A percentile compares a stretch with the other conserved stretches of the same genome.
These are phyloP conservation scores for Stephania japonica DNA, from an alignment of 164 flowering plant genomes.

Conservation along the genomic window DNA sequence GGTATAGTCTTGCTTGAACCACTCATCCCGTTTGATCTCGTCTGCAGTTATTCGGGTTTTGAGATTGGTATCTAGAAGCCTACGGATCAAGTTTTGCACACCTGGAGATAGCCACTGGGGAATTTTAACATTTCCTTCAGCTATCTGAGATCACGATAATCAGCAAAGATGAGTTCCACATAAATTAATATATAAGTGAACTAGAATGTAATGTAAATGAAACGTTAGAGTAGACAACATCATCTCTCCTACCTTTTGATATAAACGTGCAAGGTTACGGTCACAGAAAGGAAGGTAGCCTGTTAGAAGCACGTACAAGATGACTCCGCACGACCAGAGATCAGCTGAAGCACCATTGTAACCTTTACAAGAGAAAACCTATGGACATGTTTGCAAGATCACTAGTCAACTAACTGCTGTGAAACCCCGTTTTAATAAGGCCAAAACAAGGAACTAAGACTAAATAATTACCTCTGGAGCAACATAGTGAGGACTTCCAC, in stretches of 20 bases:
- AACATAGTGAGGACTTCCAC: slow-evolving; percentile 98
- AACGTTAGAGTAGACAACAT: background rate
- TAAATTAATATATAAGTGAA: background rate
- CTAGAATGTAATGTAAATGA: no score
- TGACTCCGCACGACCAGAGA: slow-evolving; percentile 98
- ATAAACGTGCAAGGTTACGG: slow-evolving; percentile 81
- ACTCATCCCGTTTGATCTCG: slow-evolving; percentile 59
- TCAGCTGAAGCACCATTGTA: slow-evolving; percentile 84
- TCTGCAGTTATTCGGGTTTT: slow-evolving; percentile 53
- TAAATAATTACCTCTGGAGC: slow-evolving; percentile 64
- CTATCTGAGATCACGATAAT: slow-evolving; percentile 38
- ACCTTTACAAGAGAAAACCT: slow-evolving; percentile 74
- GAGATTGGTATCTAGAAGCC: slow-evolving; percentile 91
- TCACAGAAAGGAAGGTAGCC: slow-evolving; percentile 93
- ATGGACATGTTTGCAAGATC: background rate
- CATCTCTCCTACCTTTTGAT: slow-evolving; percentile 62
- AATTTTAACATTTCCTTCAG: slow-evolving; percentile 61
- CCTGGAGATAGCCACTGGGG: slow-evolving; percentile 83
- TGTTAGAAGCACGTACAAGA: slow-evolving; percentile 70
- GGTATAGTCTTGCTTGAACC: slow-evolving; percentile 70
- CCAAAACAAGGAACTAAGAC: background rate
- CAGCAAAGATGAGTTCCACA: background rate
- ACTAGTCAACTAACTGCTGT: background rate
- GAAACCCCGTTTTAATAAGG: background rate
- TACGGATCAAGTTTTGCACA: slow-evolving; percentile 58